Conservation (phyloP, 2,329 filamentous ascomycete genomes). For the Didymella sp. region DNA sequence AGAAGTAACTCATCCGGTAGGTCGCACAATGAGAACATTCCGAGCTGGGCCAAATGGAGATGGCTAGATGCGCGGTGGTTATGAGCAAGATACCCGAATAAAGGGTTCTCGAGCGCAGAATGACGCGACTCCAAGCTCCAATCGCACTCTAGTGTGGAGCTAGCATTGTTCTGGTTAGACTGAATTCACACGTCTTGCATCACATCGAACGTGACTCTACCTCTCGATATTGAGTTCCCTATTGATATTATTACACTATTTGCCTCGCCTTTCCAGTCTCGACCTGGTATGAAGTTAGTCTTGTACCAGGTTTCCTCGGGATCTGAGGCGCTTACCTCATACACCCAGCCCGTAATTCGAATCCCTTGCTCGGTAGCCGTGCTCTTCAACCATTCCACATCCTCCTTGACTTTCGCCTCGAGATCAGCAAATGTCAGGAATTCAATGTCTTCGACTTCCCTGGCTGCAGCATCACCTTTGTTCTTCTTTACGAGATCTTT, state of each 20-base stretch:
- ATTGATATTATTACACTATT: no score
- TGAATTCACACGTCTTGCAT: neutral
- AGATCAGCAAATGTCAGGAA: constrained; percentile 68
- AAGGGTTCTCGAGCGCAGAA: neutral
- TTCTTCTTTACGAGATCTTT: constrained; percentile 64
- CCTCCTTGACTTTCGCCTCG: constrained; percentile 68
- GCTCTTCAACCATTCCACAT: constrained; percentile 68
- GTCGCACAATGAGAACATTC: constrained; percentile 7
- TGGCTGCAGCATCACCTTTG: constrained; percentile 60
- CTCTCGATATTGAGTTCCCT: no score
- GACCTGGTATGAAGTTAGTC: constrained; percentile 51
- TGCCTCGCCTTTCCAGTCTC: constrained; percentile 69
- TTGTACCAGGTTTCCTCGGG: neutral
- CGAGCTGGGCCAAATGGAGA: no score
- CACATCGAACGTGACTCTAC: neutral
- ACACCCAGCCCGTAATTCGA: constrained; percentile 74
- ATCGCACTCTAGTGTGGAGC: neutral
- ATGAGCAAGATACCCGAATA: neutral
- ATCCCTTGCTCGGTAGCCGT: constrained; percentile 67
- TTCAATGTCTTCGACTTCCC: constrained; percentile 58
- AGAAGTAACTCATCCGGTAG: constrained; percentile 38
- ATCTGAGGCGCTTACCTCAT: constrained; percentile 57
- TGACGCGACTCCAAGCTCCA: no score
- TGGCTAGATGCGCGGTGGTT: neutral
- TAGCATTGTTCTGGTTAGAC: neutral